Conservation (phyloP, 2,329 filamentous ascomycete species). For the Colletotrichum sp. region DNA sequence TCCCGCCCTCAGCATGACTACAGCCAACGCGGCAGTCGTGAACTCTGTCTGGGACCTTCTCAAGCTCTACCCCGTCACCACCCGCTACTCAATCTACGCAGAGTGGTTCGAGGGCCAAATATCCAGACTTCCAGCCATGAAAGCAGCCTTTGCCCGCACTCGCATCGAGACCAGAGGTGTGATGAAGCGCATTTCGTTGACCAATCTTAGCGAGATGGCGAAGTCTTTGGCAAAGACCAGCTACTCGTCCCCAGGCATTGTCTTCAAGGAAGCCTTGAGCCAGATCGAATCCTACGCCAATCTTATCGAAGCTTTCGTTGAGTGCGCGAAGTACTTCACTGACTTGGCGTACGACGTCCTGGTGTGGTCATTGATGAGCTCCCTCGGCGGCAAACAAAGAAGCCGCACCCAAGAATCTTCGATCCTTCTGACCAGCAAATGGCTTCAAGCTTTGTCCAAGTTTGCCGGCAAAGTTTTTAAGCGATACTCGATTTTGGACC, state of each 20-base stretch:
- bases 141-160: conserved; percentile 77
- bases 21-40: conserved; percentile 81
- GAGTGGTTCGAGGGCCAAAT: conserved; percentile 88
- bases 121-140: conserved; percentile 79
- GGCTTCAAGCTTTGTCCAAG: conserved; percentile 87
- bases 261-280: conserved; percentile 86
- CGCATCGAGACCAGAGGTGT: conserved; percentile 81
- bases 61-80: conserved; percentile 75
- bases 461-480: conserved; percentile 92
- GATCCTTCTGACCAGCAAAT: conserved; percentile 80
- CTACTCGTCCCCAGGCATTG: conserved; percentile 86
- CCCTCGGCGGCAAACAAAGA: conserved; percentile 64
- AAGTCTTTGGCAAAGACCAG: conserved; percentile 91
- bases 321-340: conserved; percentile 94
- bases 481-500: conserved; percentile 82
- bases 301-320: conserved; percentile 91
- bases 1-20: conserved; percentile 85
- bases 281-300: conserved; percentile 96
- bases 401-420: conserved; percentile 68
- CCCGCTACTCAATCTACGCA: conserved; percentile 86
- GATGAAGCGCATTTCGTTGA: conserved; percentile 87
- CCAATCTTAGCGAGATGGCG: conserved; percentile 86
- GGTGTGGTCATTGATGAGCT: conserved; percentile 88
- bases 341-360: conserved; percentile 91
- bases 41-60: conserved; percentile 88